A percentile compares a stretch with the other conserved stretches of the same genome.
These are phyloP conservation scores for Neoboletus magnificus DNA, from an alignment of 768 basidiomycete species.

Conservation along the genomic window DNA sequence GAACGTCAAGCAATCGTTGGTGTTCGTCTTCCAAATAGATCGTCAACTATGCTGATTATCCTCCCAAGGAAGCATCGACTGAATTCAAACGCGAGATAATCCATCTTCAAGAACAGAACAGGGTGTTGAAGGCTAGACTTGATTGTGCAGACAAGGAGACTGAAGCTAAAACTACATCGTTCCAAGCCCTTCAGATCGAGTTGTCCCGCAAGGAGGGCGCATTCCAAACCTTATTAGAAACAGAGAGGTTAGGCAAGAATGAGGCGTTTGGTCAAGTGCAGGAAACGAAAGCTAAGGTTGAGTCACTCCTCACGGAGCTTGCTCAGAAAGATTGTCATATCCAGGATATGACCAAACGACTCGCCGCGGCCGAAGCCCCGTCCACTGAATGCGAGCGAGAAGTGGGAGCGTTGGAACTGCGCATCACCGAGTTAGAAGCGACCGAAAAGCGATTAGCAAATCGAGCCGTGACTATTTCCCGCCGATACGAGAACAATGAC, in stretches of 20 bases:
- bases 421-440: conserved; percentile 28
- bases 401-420: conserved; percentile 15
- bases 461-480: conserved; percentile 27
- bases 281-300: conserved; percentile 17
- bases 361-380: conserved; percentile 22
- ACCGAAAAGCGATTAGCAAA: conserved; percentile 26
- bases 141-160: conserved; percentile 9
- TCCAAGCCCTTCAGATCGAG: conserved; percentile 20
- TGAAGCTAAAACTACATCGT: conserved; percentile 8
- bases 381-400: conserved; percentile 30
- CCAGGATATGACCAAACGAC: conserved; percentile 22
- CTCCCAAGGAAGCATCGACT: conserved; percentile 14
- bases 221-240: conserved; percentile 20
- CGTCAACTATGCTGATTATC: neutral
- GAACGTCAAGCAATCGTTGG: conserved; percentile 20
- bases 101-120: conserved; percentile 24
- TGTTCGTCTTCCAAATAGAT: neutral
- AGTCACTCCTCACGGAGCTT: conserved; percentile 23
- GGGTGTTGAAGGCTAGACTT: conserved; percentile 11
- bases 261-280: conserved; percentile 18
- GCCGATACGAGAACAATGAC: conserved; percentile 44
- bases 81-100: conserved; percentile 16
- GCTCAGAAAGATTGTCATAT: conserved; percentile 16
- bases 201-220: conserved; percentile 27
- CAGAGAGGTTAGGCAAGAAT: conserved; percentile 20